A percentile compares a stretch with the other conserved stretches of the same genome.
Evolutionary conservation across 202 grass and related monocot species (phyloP).

Genomic region (Elaeis oleifera): DNA sequence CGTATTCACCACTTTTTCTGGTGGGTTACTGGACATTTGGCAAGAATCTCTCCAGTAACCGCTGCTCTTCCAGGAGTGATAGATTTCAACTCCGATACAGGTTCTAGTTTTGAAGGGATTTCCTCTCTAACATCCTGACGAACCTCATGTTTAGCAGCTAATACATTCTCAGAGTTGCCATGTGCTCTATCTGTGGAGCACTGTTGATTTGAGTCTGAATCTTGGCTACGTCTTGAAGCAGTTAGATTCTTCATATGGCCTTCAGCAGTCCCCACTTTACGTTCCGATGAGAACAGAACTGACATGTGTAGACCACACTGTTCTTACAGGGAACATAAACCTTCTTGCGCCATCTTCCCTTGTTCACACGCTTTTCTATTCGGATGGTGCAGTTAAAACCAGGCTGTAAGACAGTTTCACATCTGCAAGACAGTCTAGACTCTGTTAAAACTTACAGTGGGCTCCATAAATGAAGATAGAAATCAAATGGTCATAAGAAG

Average conservation of each 20-base stretch:
- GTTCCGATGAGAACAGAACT: conserved; percentile 59
- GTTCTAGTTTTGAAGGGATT: conserved; percentile 3
- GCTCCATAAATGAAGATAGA: no score
- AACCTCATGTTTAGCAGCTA: neutral
- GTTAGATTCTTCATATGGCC: conserved; percentile 43
- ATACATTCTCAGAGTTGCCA: neutral
- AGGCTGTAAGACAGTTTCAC: conserved; percentile 67
- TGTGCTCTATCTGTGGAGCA: conserved; percentile 1
- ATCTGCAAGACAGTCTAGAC: conserved; percentile 32
- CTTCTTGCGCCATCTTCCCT: conserved; percentile 35
- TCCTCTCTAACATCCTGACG: conserved; percentile 10
- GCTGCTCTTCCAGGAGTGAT: conserved; percentile 4
- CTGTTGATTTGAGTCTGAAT: conserved; percentile 4
- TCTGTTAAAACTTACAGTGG: no score
- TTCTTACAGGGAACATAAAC: conserved; percentile 34
- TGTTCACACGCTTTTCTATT: conserved; percentile 57
- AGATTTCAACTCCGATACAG: neutral
- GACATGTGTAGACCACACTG: conserved; percentile 48
- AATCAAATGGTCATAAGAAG: no score
- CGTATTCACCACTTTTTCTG: conserved; percentile 11
- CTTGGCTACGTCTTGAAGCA: conserved; percentile 23
- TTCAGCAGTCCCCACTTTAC: conserved; percentile 55
- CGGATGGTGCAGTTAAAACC: conserved; percentile 69
- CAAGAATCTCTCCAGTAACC: conserved; percentile 12
- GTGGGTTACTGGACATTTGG: conserved; percentile 9